Conservation (phyloP, 106 monocot species). For the Ottelia alismoides region DNA sequence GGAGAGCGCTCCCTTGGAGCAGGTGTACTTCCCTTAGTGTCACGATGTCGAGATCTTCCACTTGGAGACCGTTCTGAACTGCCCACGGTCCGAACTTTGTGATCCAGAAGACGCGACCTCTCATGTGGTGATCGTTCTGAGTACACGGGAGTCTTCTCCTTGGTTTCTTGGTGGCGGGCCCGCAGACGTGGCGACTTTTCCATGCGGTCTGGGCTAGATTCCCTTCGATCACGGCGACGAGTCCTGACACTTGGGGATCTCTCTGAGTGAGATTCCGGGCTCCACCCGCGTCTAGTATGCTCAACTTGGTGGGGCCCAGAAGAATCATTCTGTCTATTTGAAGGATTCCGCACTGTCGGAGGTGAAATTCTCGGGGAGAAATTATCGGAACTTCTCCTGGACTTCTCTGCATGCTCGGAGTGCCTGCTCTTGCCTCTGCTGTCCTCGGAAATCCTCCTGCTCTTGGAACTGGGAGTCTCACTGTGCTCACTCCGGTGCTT, state of each 20-base stretch:
- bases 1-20: slow-evolving; percentile 25
- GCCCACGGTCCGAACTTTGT: slow-evolving; percentile 27
- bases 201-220: slow-evolving; percentile 31
- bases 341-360: slow-evolving; percentile 15
- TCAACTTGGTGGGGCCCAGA: slow-evolving; percentile 17
- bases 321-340: slow-evolving; percentile 31
- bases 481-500: slow-evolving; percentile 30
- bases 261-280: slow-evolving; percentile 17
- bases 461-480: slow-evolving; percentile 38
- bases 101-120: slow-evolving; percentile 20
- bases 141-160: slow-evolving; percentile 16
- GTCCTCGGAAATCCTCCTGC: slow-evolving; percentile 41
- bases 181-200: slow-evolving; percentile 29
- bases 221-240: slow-evolving; percentile 29
- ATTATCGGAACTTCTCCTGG: slow-evolving; percentile 16
- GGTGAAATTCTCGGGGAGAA: slow-evolving; percentile 23
- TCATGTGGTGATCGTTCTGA: slow-evolving; percentile 29
- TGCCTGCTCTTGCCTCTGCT: slow-evolving; percentile 7
- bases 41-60: slow-evolving; percentile 12
- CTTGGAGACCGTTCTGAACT: slow-evolving; percentile 10
- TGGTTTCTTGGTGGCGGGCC: slow-evolving; percentile 20
- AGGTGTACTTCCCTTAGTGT: slow-evolving; percentile 20
- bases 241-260: slow-evolving; percentile 25
- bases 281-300: slow-evolving; percentile 33
- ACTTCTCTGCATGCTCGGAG: slow-evolving; percentile 27